Conservation (phyloP, 2,329 filamentous ascomycete genomes). For the Graphilbum fragrans region DNA sequence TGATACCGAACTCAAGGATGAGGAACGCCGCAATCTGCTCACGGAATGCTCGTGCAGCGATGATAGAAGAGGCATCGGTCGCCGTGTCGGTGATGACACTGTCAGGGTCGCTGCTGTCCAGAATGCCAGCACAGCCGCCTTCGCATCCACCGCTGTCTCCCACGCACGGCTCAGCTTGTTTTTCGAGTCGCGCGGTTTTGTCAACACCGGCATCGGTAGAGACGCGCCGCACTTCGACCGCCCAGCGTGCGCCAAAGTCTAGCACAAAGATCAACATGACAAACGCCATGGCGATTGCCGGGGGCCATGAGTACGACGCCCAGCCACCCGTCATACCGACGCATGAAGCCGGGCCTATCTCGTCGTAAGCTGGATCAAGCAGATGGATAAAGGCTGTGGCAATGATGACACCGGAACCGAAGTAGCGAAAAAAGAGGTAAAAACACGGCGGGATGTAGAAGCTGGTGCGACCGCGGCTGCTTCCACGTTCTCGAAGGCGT, state of each 20-base stretch:
- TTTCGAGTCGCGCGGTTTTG: slow-evolving; percentile 21
- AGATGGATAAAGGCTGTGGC: slow-evolving; percentile 89
- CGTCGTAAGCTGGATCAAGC: slow-evolving; percentile 65
- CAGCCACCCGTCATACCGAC: slow-evolving; percentile 40
- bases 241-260: slow-evolving; percentile 71
- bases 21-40: slow-evolving; percentile 48
- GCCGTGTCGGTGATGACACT: slow-evolving; percentile 52
- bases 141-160: slow-evolving; percentile 9
- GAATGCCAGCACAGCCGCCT: slow-evolving; percentile 6
- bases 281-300: slow-evolving; percentile 76
- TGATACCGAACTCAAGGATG: slow-evolving; percentile 89
- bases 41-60: slow-evolving; percentile 17
- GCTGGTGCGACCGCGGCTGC: too few species aligned
- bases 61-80: slow-evolving; percentile 47
- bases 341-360: slow-evolving; percentile 38
- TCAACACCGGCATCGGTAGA: slow-evolving; percentile 36
- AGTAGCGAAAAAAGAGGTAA: slow-evolving; percentile 78
- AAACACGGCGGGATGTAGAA: slow-evolving; percentile 49
- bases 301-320: slow-evolving; percentile 64
- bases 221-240: slow-evolving; percentile 44
- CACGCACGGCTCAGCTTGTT: slow-evolving; percentile 1
- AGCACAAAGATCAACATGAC: slow-evolving; percentile 81
- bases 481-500: too few species aligned
- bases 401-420: slow-evolving; percentile 88
- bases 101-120: slow-evolving; percentile 18